Base-by-base conservation (phyloP, 2,329 filamentous ascomycete species). In the Ophiostoma quercus region DNA sequence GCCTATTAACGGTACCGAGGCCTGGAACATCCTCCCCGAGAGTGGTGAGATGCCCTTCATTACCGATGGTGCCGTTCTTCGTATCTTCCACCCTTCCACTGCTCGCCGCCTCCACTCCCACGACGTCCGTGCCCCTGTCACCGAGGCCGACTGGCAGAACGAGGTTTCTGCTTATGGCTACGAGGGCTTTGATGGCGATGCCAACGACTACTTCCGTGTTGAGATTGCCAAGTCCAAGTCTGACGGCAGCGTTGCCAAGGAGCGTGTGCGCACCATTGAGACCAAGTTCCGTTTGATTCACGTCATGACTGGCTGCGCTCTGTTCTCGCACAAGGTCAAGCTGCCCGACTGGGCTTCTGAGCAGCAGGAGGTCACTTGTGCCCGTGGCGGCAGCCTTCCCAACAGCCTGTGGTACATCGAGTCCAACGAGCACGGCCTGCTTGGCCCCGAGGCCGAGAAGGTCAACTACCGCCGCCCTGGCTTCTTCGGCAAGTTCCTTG, bases 241-340 rank as follows among this genome's bases (percentile, higher is more conserved):
- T 7, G 88, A 92, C 73, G 88, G 91, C 11, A 84, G 86, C 25
- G 82, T 88, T 71, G 92, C 94, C 70, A 96, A 96, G 83, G 87
- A 91, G 75, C 90, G 94, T 41, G 78, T 99, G 67, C 88, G 95
- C 71, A 97, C 95, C 37, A 98, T 99, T 73, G 90, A 99, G 81
- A 93, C 93, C 75, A 98, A 98, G 82, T 99, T 99, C 83, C 91
- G 88, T 77, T 90, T 99, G 63, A 87, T 98, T 43, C 95, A 99
- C 77, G 82, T 97, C 78, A 98, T 99, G 95, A 97, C 93, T 73
- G 94, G 94, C 66, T 99, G 95, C 77, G 91, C 90, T 14, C 85
- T 99, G 32, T 99, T 99, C 84, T 98, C 94, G 0, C 95, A 99
- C 85, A 98, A 97, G 83, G 94, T 98, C 78, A 99, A 99, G 83